Base-by-base conservation (phyloP, 345 rosid species). In the Ceriops decandra region DNA sequence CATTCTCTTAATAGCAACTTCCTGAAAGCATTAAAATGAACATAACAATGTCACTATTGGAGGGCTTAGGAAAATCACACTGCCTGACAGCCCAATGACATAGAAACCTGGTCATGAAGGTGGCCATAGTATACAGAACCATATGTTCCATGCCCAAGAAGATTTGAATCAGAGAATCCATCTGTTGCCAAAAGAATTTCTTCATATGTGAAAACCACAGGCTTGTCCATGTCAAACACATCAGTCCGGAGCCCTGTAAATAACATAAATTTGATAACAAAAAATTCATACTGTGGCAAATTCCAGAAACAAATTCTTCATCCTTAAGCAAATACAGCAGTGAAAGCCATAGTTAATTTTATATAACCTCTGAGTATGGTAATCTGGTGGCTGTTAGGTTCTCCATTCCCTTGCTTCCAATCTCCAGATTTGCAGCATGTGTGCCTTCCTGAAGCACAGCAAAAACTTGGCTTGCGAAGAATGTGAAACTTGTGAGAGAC, bases 91-190 rank as follows among this genome's bases (percentile, higher is more conserved):
- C 13, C 53, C 57, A 36, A 46, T 21, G 52, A 67, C 31, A 38
- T 6, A n/a, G 61, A 71, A 52, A 3, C 98, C 96, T 93, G 98
- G 77, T 91, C 90, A 63, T 64, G 89, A 62, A 93, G 83, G 73
- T 78, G 68, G 70, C 95, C 97, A 75, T 81, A 86, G 76, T 89
- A 88, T 19, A 91, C 97, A 52, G 98, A 91, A 70, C 98, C 97
- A 79, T 89, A 93, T 27, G 85, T 86, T 71, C 98, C 98, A 74
- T 84, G 98, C 38, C 96, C 98, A 77, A 91, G 90, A 79, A 93
- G 96, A 74, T 74, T 86, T 61, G 92, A 77, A 70, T 91, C 97
- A 3, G 95, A 83, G 66, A 93, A 93, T 65, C 86, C 95, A 81
- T 89, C 95, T 3, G 96, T 85, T 10, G 98, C 80, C 16, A 46